Percentiles rank a stretch among this genome's conserved stretches.
phyloP scores from a whole-genome alignment of 1,139 yeast species.

The Sugiyamaella japonica region DNA sequence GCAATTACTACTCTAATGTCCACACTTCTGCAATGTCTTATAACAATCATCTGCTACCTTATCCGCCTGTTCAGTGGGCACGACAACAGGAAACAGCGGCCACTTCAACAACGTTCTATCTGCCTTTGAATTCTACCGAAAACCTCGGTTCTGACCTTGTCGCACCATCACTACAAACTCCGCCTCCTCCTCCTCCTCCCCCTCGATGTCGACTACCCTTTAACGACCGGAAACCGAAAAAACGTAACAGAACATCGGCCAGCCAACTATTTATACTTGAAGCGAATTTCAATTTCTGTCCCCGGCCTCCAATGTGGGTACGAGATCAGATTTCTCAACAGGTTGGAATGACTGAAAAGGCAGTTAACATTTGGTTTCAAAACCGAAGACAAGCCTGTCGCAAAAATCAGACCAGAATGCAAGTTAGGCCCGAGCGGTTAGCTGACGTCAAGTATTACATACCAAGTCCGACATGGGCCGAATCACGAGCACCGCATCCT shows the following conservation, averaged over 20 bases:
- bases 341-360: constrained; percentile 11
- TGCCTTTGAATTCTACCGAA: neutral
- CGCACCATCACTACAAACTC: neutral
- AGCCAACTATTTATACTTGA: constrained; percentile 4
- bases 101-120: neutral
- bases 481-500: neutral
- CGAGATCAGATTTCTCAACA: constrained; percentile 3
- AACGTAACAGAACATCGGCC: constrained; percentile 9
- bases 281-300: neutral
- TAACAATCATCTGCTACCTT: neutral
- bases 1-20: neutral
- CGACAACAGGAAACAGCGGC: neutral
- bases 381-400: constrained; percentile 9
- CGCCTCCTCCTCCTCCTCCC: constrained; percentile 3
- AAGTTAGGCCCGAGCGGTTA: neutral
- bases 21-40: neutral
- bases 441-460: neutral
- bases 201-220: constrained; percentile 10
- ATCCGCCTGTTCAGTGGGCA: neutral
- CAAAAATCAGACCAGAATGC: neutral
- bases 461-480: neutral
- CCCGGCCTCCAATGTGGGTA: constrained; percentile 10
- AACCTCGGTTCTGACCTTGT: neutral
- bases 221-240: constrained; percentile 5
- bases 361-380: constrained; percentile 12